These are phyloP conservation scores for Cercophora newfieldiana DNA, from an alignment of 495 filamentous ascomycete genomes.

Conservation along the genomic window DNA sequence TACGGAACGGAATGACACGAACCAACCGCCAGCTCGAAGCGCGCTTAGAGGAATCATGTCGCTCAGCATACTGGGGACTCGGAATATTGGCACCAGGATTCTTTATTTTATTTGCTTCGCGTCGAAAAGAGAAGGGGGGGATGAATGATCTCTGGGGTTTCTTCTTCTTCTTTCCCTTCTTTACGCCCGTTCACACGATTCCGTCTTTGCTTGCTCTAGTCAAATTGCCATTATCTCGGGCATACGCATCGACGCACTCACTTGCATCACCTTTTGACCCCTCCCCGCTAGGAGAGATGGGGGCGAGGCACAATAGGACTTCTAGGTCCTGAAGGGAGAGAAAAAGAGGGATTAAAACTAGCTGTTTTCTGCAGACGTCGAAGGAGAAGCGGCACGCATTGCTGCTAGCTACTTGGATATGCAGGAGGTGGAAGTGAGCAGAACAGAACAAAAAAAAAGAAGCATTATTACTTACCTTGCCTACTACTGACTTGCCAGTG, in stretches of 20 bases:
- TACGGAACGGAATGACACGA: neutral
- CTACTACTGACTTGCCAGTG: neutral
- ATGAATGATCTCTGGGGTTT: neutral
- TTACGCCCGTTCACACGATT: neutral
- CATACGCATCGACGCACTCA: neutral
- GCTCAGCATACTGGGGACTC: neutral
- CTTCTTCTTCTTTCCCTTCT: neutral
- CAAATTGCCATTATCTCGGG: neutral
- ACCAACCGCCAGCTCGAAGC: neutral
- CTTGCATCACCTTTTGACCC: neutral
- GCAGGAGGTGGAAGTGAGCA: neutral
- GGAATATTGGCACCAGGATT: neutral
- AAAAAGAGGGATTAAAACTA: neutral
- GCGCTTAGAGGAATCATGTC: neutral
- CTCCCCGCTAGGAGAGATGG: neutral
- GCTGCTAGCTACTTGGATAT: neutral
- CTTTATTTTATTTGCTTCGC: neutral
- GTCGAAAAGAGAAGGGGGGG: neutral
- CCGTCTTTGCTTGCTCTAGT: neutral
- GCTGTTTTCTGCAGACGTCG: neutral
- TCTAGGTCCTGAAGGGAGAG: constrained; percentile 3
- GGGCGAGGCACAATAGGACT: neutral
- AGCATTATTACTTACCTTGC: neutral
- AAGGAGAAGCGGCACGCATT: no score
- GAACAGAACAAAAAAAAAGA: neutral